Conservation (phyloP, 2,329 filamentous ascomycete species). For the Rhinocladiella mackenziei region DNA sequence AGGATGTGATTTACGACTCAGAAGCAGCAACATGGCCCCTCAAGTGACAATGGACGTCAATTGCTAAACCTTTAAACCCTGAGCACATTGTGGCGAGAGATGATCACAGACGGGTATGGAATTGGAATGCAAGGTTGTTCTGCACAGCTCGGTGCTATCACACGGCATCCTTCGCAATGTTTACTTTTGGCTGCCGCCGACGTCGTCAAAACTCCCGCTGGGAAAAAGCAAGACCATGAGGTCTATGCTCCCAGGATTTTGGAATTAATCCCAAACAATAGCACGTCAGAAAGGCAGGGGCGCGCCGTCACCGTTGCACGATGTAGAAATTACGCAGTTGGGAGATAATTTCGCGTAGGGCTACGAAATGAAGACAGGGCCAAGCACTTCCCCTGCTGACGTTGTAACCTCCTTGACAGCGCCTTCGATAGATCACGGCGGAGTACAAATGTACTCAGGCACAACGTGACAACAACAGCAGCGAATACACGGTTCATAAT, state of each 20-base stretch:
- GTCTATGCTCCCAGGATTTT: neutral
- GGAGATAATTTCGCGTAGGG: conserved; percentile 10
- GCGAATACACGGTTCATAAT: too few relatives aligned
- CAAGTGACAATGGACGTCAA: conserved; percentile 1
- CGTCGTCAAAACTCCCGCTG: too few relatives aligned
- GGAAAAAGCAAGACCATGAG: neutral
- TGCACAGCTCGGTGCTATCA: neutral
- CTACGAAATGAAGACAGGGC: too few relatives aligned
- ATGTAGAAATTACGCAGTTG: conserved; percentile 3
- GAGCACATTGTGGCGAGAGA: neutral
- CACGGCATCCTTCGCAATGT: too few relatives aligned
- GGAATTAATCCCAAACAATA: too few relatives aligned
- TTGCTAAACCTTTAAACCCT: too few relatives aligned
- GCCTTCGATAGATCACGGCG: too few relatives aligned
- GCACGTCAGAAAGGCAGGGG: neutral
- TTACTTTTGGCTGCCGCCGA: neutral
- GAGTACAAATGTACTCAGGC: too few relatives aligned
- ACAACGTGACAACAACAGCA: too few relatives aligned
- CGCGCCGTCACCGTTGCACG: conserved; percentile 1
- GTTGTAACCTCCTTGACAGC: too few relatives aligned
- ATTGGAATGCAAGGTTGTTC: neutral
- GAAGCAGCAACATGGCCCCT: conserved; percentile 2
- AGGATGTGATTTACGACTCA: neutral
- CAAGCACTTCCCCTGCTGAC: too few relatives aligned
- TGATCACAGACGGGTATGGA: neutral